Evolutionary conservation across 345 rosid genomes (phyloP), one percentile per base, ranked within the genome.

Genomic region (Pistacia atlantica): DNA sequence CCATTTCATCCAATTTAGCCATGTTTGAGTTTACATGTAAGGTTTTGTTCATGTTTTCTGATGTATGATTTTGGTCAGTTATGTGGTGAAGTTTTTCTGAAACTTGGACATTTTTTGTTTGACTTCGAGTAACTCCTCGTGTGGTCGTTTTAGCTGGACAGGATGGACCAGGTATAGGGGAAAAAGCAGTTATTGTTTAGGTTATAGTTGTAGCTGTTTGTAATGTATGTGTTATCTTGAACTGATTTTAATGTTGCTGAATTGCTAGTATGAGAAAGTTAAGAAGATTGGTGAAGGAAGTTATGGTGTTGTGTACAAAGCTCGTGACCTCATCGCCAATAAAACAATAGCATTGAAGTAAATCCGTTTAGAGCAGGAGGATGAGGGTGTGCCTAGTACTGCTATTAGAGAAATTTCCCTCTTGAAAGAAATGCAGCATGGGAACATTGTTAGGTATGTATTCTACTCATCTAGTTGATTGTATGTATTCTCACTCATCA

Each of bases 221-320:
- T 65, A 5, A 18, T 45, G 38, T 48, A 13, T 16, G 4, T 67
- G 13, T 22, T 69, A 5, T 57, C 52, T 49, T 75, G 62, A 58
- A n/a, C 16, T 54, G 14, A 22, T 67, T 63, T 25, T 51, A 17
- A 48, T 82, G 67, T 65, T 55, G 59, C 5, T 66, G 25, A 5
- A 42, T 73, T 73, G 80, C 59, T 84, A 96, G 99, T 96, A 93
- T 62, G 99, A 93, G 93, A 96, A 96, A 82, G 98, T 96, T 64
- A 98, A 92, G 88, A 96, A 96, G 87, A 96, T 96, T 48, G 98
- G 99, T 70, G 99, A 96, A 84, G 99, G 99, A 71, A 96, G 98
- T 5, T 96, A 92, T 71, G 99, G 99, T 33, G 99, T 96, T 64
- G 99, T 96, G 59, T 96, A 96, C 75, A 96, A 96, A 87, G 99